These are phyloP conservation scores for Xylaria digitata DNA, from an alignment of 2,329 filamentous ascomycete species.

Conservation along the genomic window DNA sequence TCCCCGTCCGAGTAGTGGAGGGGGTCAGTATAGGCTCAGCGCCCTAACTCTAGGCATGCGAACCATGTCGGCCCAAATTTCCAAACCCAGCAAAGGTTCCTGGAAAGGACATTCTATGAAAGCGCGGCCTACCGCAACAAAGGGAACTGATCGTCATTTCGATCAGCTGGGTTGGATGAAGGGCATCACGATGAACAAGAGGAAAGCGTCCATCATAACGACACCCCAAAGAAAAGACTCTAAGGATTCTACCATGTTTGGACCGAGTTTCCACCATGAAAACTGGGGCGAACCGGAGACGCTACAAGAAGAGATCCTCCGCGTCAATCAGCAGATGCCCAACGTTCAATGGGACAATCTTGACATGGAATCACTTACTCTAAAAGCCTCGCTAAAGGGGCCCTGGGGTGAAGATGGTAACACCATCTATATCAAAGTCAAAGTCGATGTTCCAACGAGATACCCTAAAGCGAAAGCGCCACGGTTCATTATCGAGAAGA, in stretches of 20 bases:
- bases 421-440: constrained; percentile 71
- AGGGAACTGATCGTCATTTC: constrained; percentile 59
- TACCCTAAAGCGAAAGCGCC: constrained; percentile 70
- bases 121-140: constrained; percentile 59
- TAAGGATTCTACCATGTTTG: constrained; percentile 64
- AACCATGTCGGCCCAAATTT: constrained; percentile 55
- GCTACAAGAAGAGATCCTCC: constrained; percentile 72
- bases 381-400: constrained; percentile 71
- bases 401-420: constrained; percentile 70
- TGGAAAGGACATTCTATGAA: constrained; percentile 71
- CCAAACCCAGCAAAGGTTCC: constrained; percentile 50
- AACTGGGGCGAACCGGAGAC: constrained; percentile 72
- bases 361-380: constrained; percentile 69
- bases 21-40: constrained; percentile 57
- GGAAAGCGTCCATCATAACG: constrained; percentile 58
- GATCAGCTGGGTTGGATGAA: constrained; percentile 77
- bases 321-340: constrained; percentile 69
- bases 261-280: constrained; percentile 63
- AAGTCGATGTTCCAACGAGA: constrained; percentile 67
- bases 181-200: constrained; percentile 72
- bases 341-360: constrained; percentile 74
- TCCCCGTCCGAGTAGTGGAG: constrained; percentile 60
- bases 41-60: constrained; percentile 59
- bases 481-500: constrained; percentile 70
- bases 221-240: constrained; percentile 62